Base-by-base conservation (phyloP, 2,329 filamentous ascomycete genomes). In the Penicillium sp. region DNA sequence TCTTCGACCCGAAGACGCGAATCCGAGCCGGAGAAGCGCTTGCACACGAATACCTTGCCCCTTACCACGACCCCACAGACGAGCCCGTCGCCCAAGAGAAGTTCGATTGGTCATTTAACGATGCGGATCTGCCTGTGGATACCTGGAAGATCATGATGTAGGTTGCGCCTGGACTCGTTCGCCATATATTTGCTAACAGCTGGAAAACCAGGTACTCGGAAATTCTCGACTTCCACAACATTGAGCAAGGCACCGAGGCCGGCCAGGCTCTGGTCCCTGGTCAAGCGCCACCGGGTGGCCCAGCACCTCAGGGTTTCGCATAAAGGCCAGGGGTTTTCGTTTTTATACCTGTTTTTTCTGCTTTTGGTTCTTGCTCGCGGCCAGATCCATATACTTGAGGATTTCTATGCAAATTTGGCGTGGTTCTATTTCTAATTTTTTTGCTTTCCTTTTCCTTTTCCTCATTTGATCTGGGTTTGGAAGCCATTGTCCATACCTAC, bases 131-230 rank as follows among this genome's bases (percentile, higher is more conserved):
- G 56, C 93, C 95, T 1, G 93, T 98, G 50, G 95, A 99, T 73
- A 96, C 93, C n/a, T 99, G 95, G 95, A 99, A 99, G 82, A 97
- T 99, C 74, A 99, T 98, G 95, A 99, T 99, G 95, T 96, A 83
- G 72, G 89, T 24, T 35, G 26, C 21, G 19, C 16, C 52, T 21
- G 4, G 14, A 35, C 8, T 49, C 39, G 41, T 35, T 24, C 26
- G 11, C 24, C 21, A 37, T 10, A 14, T n/a, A 19, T 37, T 50
- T 52, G 41, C 57, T 63, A 47, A 62, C 48, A 44, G 48, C 43
- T 56, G 41, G 50, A 45, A 44, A 44, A 26, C 33, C 48, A 96
- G 93, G 92, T 98, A 98, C 82, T 96, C 93, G 52, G 93, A 98
- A 77, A 98, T 99, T 69, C 88, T 98, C 68, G 93, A 98, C 77